Evolutionary conservation across 192 early-diverging fungal genomes (phyloP).

Genomic region (Dimargaris cristalligena): DNA sequence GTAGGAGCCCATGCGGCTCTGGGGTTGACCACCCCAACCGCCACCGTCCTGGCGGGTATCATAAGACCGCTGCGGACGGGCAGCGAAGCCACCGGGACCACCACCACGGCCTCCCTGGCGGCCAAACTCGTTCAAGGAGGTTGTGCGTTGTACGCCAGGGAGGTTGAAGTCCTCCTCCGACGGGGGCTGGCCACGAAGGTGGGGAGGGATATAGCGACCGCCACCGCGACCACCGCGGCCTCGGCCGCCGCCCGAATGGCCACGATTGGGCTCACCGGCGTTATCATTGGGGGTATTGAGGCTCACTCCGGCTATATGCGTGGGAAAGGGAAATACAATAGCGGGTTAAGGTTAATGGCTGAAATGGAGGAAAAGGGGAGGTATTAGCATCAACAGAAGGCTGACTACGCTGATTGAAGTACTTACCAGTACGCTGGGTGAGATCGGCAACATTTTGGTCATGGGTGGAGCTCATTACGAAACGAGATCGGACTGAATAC

Average conservation of each 20-base stretch:
- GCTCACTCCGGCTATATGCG: neutral
- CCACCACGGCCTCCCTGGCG: neutral
- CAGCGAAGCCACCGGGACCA: no score
- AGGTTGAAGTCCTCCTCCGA: conserved; percentile 23
- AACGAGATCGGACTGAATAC: no score
- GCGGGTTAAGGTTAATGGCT: no score
- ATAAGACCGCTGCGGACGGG: conserved; percentile 8
- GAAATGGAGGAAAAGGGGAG: no score
- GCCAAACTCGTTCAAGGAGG: conserved; percentile 24
- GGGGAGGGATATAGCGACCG: conserved; percentile 50
- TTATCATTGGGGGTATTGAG: neutral
- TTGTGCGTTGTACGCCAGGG: conserved; percentile 29
- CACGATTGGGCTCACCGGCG: neutral
- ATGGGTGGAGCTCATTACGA: no score
- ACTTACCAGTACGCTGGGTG: no score
- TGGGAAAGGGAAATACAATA: neutral
- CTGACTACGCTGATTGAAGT: no score
- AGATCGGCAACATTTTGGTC: no score
- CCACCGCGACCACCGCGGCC: conserved; percentile 12
- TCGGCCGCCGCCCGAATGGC: neutral
- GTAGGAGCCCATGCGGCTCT: conserved; percentile 11
- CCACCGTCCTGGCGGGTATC: conserved; percentile 22
- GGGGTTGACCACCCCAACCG: conserved; percentile 23
- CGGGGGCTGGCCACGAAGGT: conserved; percentile 36
- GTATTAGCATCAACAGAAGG: no score